Evolutionary conservation across 768 basidiomycete genomes (phyloP).

Genomic region (Podaxis sp.): DNA sequence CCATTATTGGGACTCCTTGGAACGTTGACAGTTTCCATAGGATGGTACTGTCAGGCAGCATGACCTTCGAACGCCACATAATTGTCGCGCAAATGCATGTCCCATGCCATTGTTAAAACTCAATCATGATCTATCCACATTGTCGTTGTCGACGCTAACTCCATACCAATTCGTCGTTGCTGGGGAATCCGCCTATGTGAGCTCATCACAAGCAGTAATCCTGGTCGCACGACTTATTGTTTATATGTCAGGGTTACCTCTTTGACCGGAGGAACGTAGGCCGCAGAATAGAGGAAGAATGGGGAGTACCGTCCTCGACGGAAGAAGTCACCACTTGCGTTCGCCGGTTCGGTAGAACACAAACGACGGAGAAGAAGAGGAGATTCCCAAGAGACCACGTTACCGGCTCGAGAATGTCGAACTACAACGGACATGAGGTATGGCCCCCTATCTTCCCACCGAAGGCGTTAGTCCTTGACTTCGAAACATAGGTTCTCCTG

Average conservation of each 20-base stretch:
- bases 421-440: conserved; percentile 73
- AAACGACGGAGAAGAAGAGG: conserved; percentile 22
- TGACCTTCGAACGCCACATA: conserved; percentile 69
- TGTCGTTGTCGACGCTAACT: conserved; percentile 72
- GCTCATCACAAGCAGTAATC: conserved; percentile 19
- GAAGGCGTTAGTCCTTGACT: not conserved
- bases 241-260: conserved; percentile 58
- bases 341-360: conserved; percentile 63
- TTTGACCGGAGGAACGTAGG: conserved; percentile 78
- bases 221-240: not conserved
- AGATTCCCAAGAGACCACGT: conserved; percentile 51
- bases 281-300: conserved; percentile 56
- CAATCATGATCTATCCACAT: conserved; percentile 61
- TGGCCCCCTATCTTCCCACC: conserved; percentile 8
- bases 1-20: not conserved
- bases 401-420: conserved; percentile 71
- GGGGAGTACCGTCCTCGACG: conserved; percentile 50
- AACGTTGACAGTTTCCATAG: conserved; percentile 28
- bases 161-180: conserved; percentile 86
- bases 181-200: conserved; percentile 71
- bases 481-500: conserved; percentile 47
- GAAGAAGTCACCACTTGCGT: conserved; percentile 72
- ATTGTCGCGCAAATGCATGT: conserved; percentile 55
- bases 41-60: conserved; percentile 89
- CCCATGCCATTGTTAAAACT: conserved; percentile 68